Evolutionary conservation across 208 protist species (phyloP), one percentile per base, ranked within the genome.

Genomic region (Acanthamoeba divionensis): DNA sequence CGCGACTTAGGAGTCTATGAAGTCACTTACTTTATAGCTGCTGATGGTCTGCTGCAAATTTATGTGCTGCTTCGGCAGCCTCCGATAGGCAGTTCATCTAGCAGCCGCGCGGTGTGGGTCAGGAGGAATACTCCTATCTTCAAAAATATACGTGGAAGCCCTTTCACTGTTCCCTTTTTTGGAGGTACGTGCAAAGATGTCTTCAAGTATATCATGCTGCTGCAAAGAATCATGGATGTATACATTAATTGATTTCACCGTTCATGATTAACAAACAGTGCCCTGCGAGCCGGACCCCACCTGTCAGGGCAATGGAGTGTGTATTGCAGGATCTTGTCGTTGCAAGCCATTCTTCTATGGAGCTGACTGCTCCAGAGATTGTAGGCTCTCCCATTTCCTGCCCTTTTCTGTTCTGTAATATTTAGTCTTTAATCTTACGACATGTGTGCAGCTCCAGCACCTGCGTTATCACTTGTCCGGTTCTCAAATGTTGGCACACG

Each of bases 231-330:
- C 50, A 44, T 24, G 0, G 1, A n/a, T 63, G 1, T 45, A 3
- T 83, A 0, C 47, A 15, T 10, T 12, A 18, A n/a, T 36, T 26
- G 2, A 7, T 0, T 3, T 13, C 36, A 4, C 18, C 10, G 36
- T 41, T 41, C 13, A 5, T 29, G 10, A 9, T 33, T 63, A 8
- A 47, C 12, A 24, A 7, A 0, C 73, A 85, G 75, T 85, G 75
- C 54, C 62, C 2, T 89, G 82, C 45, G 45, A 48, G 55, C 82
- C 82, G 1, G 82, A 89, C 24, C 55, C 55, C 55, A 29, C n/a
- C 26, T 89, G 82, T 44, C 62, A 63, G 10, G 33, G 13, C 44
- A 57, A 73, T 33, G 82, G 82, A 29, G 82, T 50, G 36, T 89
- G 82, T 50, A 73, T 89, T 18, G 60, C 47, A 29, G 82, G 82